Evolutionary conservation across 805 yeast genomes (phyloP), one percentile per base, ranked within the genome.

Genomic region (Ogataea dorogensis): DNA sequence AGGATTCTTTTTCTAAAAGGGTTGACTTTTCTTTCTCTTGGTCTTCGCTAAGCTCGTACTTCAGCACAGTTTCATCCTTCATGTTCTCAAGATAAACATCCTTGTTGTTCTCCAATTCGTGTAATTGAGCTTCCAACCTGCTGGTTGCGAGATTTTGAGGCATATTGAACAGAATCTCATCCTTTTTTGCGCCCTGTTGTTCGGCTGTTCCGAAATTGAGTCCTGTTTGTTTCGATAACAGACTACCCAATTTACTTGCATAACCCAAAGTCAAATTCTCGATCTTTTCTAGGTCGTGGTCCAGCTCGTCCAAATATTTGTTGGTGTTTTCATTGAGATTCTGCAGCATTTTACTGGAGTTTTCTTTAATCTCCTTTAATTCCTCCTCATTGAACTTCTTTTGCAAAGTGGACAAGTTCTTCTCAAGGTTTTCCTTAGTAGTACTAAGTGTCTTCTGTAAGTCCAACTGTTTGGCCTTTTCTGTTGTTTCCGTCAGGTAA

Each of bases 241-340:
- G 71, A 5, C 75, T 68, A n/a, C 86, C 74, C 38, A 83, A 65
- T 51, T 70, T 76, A 25, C 64, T 57, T 12, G 78, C 75, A 50
- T 74, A 78, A n/a, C 65, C 65, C 1, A 81, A 74, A 0, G 95
- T 89, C 20, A 70, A 61, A 33, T 71, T 73, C 56, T 89, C 96
- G 6, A 86, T 79, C 35, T 68, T 67, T 48, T 85, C 95, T 29
- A 89, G 66, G 47, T 79, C 81, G 45, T 74, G 63, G 57, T 88
- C 97, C 42, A 89, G 68, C 6, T 75, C 73, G 44, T 86, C 89
- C 32, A 88, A 65, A 33, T 73, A 76, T 29, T 69, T 70, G 47
- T 83, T 86, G 6, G 88, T 79, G 44, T 67, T 60, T 29, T 56
- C 57, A 23, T 56, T 59, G 22, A 61, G 38, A 25, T 50, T 45